These are phyloP conservation scores for Alternaria infectoria DNA, from an alignment of 2,329 filamentous ascomycete genomes.

Conservation along the genomic window DNA sequence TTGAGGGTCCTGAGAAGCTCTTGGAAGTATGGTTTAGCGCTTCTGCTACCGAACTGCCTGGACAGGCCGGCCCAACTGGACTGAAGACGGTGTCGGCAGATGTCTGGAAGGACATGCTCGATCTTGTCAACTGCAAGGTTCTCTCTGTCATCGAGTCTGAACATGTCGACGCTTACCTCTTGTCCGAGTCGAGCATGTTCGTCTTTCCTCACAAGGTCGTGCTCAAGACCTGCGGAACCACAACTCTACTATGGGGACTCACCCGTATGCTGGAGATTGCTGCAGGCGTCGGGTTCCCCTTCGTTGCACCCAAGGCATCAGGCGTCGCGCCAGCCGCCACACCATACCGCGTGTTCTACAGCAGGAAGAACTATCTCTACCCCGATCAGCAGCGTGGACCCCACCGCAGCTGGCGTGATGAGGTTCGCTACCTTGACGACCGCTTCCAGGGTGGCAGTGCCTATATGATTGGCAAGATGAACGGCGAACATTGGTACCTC, in stretches of 20 bases:
- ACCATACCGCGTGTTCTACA: conserved; percentile 97
- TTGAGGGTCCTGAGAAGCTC: conserved; percentile 97
- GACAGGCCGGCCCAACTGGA: conserved; percentile 73
- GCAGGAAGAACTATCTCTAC: conserved; percentile 97
- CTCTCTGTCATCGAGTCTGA: conserved; percentile 92
- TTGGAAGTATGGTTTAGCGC: conserved; percentile 98
- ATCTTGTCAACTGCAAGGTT: conserved; percentile 98
- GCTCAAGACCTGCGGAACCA: conserved; percentile 97
- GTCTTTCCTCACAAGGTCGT: conserved; percentile 99
- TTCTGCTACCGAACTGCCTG: conserved; percentile 73
- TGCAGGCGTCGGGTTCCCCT: conserved; percentile 88
- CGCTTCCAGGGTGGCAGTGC: conserved; percentile 92
- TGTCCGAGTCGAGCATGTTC: conserved; percentile 99
- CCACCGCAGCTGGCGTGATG: conserved; percentile 96
- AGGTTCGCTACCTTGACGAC: conserved; percentile 90
- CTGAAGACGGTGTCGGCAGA: conserved; percentile 85
- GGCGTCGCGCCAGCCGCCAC: conserved; percentile 79
- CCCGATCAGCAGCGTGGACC: conserved; percentile 93
- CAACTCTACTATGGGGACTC: conserved; percentile 86
- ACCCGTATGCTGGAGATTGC: conserved; percentile 93
- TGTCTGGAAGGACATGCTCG: conserved; percentile 94
- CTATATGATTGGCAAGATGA: conserved; percentile 99
- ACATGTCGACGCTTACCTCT: conserved; percentile 91
- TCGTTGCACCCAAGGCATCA: conserved; percentile 70
- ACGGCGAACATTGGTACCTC: conserved; percentile 98